These are phyloP conservation scores for Pyricularia sp. DNA, from an alignment of 2,329 filamentous ascomycete species.

Conservation along the genomic window DNA sequence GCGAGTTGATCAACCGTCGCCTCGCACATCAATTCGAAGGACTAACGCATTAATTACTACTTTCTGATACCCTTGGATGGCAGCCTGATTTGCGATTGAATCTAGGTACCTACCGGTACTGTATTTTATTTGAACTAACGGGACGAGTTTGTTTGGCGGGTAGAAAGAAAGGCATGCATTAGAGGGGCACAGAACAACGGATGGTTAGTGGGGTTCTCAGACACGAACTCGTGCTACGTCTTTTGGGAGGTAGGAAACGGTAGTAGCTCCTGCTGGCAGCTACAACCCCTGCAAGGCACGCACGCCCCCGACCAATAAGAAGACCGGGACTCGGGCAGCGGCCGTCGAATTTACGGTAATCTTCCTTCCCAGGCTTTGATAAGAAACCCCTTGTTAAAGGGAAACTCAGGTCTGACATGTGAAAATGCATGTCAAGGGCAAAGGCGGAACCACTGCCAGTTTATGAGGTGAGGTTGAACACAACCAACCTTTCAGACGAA, in stretches of 20 bases:
- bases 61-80: neutral
- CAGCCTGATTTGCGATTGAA: neutral
- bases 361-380: neutral
- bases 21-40: neutral
- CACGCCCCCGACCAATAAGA: neutral
- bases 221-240: neutral
- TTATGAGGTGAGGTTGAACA: neutral
- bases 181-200: neutral
- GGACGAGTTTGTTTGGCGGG: neutral
- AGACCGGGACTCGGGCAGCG: neutral
- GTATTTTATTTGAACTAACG: neutral
- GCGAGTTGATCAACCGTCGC: neutral
- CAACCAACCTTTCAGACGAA: neutral
- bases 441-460: neutral
- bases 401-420: neutral
- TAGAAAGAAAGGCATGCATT: neutral
- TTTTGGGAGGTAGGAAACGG: neutral
- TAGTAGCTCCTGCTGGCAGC: neutral
- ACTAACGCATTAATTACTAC: neutral
- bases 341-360: neutral
- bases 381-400: neutral
- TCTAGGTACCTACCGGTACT: too few relatives aligned
- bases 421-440: neutral
- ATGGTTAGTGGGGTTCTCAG: neutral
- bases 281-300: neutral